phyloP scores from a whole-genome alignment of 352 stramenopile species.

The Hyphochytrium catenoides region DNA sequence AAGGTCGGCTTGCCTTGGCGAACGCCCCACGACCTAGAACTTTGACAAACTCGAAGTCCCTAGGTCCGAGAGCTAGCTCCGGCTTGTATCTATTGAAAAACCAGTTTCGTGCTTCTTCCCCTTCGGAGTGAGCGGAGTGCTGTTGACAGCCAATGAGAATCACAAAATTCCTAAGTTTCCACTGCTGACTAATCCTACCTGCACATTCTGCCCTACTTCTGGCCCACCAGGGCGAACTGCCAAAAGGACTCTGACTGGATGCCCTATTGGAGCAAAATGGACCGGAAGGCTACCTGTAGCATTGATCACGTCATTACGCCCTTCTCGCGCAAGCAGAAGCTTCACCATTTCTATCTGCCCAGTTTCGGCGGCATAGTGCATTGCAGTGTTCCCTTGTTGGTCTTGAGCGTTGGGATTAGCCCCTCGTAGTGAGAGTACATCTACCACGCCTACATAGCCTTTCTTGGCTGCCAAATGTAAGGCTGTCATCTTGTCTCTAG shows the following conservation, averaged over 20 bases:
- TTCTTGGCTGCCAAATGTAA: constrained; percentile 41
- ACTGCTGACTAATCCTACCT: too few relatives aligned
- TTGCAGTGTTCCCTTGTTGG: constrained; percentile 47
- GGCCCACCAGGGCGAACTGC: too few relatives aligned
- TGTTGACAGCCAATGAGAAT: too few relatives aligned
- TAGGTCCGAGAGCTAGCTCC: constrained; percentile 39
- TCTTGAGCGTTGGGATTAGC: constrained; percentile 50
- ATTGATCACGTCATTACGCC: constrained; percentile 39
- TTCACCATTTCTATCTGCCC: constrained; percentile 51
- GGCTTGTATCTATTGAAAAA: constrained; percentile 73
- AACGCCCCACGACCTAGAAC: constrained; percentile 49
- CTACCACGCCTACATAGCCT: constrained; percentile 38
- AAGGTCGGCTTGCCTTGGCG: too few relatives aligned
- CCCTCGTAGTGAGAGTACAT: constrained; percentile 30
- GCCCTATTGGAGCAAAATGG: constrained; percentile 52
- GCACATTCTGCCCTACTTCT: too few relatives aligned
- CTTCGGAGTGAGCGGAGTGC: too few relatives aligned
- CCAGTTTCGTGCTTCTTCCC: too few relatives aligned
- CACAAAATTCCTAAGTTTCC: too few relatives aligned
- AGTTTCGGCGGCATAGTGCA: constrained; percentile 45
- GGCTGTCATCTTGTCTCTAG: constrained; percentile 47
- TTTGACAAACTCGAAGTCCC: constrained; percentile 63
- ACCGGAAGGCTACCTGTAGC: constrained; percentile 46
- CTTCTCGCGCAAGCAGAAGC: constrained; percentile 34
- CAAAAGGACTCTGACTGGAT: constrained; percentile 50